Evolutionary conservation across 1,139 yeast species (phyloP).

Genomic region (Nakaseomyces sp.): DNA sequence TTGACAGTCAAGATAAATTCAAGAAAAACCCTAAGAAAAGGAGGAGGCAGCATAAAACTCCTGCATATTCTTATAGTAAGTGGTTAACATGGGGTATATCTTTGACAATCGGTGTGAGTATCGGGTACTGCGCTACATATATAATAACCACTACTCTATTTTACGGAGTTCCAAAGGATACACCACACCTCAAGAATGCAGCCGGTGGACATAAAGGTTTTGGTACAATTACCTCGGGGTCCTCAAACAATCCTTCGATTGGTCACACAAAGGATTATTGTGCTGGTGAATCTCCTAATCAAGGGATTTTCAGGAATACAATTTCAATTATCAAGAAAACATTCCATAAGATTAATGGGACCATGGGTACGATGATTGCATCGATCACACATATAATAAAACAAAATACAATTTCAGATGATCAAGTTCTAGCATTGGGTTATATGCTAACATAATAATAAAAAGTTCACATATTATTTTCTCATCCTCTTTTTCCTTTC

Average conservation of each 20-base stretch:
- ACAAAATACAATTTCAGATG: not conserved
- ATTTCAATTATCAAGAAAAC: not conserved
- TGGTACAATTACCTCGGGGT: not conserved
- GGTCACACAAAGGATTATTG: not conserved
- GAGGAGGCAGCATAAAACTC: slow-evolving; percentile 10
- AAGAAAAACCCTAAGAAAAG: slow-evolving; percentile 7
- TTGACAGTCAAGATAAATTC: slow-evolving; percentile 5
- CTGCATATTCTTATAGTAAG: slow-evolving; percentile 11
- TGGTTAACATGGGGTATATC: slow-evolving; percentile 28
- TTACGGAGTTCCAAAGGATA: not conserved
- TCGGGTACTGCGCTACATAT: slow-evolving; percentile 22
- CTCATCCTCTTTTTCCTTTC: no score
- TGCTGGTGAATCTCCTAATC: not conserved
- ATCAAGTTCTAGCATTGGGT: slow-evolving; percentile 1
- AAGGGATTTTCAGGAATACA: not conserved
- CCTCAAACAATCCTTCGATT: not conserved
- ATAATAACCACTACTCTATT: slow-evolving; percentile 14
- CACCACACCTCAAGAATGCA: not conserved
- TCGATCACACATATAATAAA: slow-evolving; percentile 1
- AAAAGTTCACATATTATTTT: not conserved
- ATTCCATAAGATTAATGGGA: not conserved
- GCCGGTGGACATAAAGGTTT: not conserved
- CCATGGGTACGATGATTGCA: not conserved
- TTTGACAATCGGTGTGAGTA: slow-evolving; percentile 27
- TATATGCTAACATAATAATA: not conserved